Percentiles rank a stretch among this genome's conserved stretches.
phyloP scores from a whole-genome alignment of 768 basidiomycete genomes.

The Tricholoma matsutake region DNA sequence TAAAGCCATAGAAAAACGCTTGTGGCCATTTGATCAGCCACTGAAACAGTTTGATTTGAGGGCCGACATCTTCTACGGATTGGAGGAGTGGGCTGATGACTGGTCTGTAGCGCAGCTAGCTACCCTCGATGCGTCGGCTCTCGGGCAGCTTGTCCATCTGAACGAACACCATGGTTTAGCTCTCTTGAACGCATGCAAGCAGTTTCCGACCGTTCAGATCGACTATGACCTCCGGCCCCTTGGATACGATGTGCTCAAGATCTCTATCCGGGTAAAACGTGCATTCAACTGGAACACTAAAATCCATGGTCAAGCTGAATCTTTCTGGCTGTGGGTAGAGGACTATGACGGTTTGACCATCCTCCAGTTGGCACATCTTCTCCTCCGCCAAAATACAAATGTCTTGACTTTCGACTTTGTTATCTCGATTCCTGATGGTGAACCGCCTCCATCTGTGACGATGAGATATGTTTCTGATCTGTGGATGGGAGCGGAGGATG shows the following conservation, averaged over 20 bases:
- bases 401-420: conserved; percentile 70
- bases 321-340: conserved; percentile 97
- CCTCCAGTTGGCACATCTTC: conserved; percentile 71
- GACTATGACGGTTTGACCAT: conserved; percentile 80
- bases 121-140: conserved; percentile 55
- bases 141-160: conserved; percentile 80
- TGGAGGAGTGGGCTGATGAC: conserved; percentile 81
- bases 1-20: conserved; percentile 87
- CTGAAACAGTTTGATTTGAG: conserved; percentile 79
- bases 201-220: conserved; percentile 76
- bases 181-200: conserved; percentile 73
- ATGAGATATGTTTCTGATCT: conserved; percentile 84
- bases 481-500: conserved; percentile 91
- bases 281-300: conserved; percentile 79
- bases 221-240: conserved; percentile 75
- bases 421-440: conserved; percentile 63
- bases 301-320: conserved; percentile 72
- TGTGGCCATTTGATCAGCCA: conserved; percentile 96
- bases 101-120: conserved; percentile 73
- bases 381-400: conserved; percentile 66
- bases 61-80: conserved; percentile 70
- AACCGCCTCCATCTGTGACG: conserved; percentile 61
- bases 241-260: conserved; percentile 76
- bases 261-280: conserved; percentile 59
- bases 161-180: conserved; percentile 85